A percentile compares a stretch with the other conserved stretches of the same genome.
Evolutionary conservation across 352 stramenopile genomes (phyloP).

Genomic region (Salisapilia sapeloensis): DNA sequence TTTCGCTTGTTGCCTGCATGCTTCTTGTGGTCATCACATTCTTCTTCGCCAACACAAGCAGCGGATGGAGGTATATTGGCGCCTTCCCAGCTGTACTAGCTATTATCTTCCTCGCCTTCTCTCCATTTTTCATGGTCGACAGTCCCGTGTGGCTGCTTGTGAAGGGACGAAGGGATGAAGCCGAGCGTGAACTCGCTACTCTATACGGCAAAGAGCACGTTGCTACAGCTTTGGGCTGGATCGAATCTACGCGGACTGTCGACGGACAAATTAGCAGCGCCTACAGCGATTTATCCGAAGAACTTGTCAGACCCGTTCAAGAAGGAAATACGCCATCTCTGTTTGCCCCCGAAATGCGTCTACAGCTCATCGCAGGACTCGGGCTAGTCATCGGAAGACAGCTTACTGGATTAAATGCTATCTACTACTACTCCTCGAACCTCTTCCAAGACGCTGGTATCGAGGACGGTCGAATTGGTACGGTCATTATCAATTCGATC

Average conservation of each 20-base stretch:
- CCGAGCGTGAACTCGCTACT: slow-evolving; percentile 8
- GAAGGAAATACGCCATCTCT: background rate
- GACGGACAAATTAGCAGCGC: background rate
- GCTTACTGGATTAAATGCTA: slow-evolving; percentile 4
- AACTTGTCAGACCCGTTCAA: background rate
- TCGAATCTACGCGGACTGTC: slow-evolving; percentile 6
- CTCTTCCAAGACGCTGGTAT: slow-evolving; percentile 17
- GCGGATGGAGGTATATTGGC: slow-evolving; percentile 33
- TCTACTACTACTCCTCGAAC: slow-evolving; percentile 35
- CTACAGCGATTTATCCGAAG: background rate
- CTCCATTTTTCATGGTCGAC: slow-evolving; percentile 25
- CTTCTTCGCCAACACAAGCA: slow-evolving; percentile 29
- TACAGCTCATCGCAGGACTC: slow-evolving; percentile 1
- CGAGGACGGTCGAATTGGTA: slow-evolving; percentile 11
- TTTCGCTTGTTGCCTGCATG: slow-evolving; percentile 24
- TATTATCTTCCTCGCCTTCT: slow-evolving; percentile 11
- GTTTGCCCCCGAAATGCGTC: background rate
- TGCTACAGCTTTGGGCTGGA: slow-evolving; percentile 12
- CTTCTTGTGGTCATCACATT: slow-evolving; percentile 24
- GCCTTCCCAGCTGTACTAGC: slow-evolving; percentile 19
- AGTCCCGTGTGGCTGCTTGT: slow-evolving; percentile 25
- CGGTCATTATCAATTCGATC: slow-evolving; percentile 15
- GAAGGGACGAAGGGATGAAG: slow-evolving; percentile 6
- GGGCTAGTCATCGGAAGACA: background rate
- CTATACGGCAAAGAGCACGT: slow-evolving; percentile 18